Conservation (phyloP, 805 yeast genomes). For the Sungouiozyma intestinalis region DNA sequence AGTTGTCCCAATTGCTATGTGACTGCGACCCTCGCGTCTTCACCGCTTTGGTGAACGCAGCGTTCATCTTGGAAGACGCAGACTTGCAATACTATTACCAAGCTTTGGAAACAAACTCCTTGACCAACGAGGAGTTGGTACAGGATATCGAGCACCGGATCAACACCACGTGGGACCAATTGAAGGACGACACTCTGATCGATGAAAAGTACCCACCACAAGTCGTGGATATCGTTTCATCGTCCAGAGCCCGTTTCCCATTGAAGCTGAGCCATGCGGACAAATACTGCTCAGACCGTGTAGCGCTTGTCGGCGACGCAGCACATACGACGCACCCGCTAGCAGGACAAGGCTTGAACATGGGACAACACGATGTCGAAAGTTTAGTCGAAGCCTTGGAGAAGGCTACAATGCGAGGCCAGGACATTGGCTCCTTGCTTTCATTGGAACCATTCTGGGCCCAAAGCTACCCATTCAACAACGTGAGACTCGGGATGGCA, state of each 20-base stretch:
- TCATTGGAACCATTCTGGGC: slow-evolving; percentile 83
- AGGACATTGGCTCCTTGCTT: slow-evolving; percentile 75
- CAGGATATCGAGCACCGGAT: slow-evolving; percentile 70
- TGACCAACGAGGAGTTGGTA: slow-evolving; percentile 38
- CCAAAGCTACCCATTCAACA: slow-evolving; percentile 72
- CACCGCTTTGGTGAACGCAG: slow-evolving; percentile 71
- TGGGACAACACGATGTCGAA: slow-evolving; percentile 93
- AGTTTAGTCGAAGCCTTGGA: slow-evolving; percentile 61
- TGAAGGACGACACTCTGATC: slow-evolving; percentile 34
- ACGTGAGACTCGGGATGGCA: slow-evolving; percentile 72
- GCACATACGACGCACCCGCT: slow-evolving; percentile 96
- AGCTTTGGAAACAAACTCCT: slow-evolving; percentile 15
- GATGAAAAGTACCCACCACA: slow-evolving; percentile 60
- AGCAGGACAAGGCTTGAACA: slow-evolving; percentile 95
- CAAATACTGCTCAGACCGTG: slow-evolving; percentile 68
- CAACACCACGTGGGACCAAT: slow-evolving; percentile 20
- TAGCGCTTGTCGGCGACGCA: slow-evolving; percentile 96
- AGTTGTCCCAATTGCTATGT: slow-evolving; percentile 52
- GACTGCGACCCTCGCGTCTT: slow-evolving; percentile 53
- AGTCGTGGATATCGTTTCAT: slow-evolving; percentile 45
- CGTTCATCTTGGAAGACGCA: slow-evolving; percentile 62
- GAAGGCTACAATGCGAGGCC: slow-evolving; percentile 60
- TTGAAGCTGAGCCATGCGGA: slow-evolving; percentile 84
- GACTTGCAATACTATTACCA: slow-evolving; percentile 64
- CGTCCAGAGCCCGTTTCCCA: slow-evolving; percentile 82